Base-by-base conservation (phyloP, 208 protist species). In the Kentomonas sorsogonicus region DNA sequence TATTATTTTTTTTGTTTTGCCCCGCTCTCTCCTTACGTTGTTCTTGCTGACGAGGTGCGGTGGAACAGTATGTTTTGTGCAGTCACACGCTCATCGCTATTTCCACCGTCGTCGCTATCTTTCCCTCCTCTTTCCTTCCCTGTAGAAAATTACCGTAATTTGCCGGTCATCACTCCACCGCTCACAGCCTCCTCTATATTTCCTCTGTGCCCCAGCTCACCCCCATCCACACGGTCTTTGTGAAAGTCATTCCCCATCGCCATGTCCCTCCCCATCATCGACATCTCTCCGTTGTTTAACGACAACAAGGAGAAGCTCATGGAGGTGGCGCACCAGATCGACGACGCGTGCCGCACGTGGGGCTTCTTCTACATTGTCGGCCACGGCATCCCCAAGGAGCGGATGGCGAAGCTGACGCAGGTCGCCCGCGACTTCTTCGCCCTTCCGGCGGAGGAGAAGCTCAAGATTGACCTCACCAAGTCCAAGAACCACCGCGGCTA, bases 291-390 rank as follows among this genome's bases (percentile, higher is more conserved):
- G n/a, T 60, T 89, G 31, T 77, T 74, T 55, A 25, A 67, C 27
- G 63, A n/a, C 53, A 62, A 74, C 51, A 66, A 78, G 51, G 60
- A 45, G 0, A 64, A 59, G 40, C 41, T 76, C 29, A 39, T 69
- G 51, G 23, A 61, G 20, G 82, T 86, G 39, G 82, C 82, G 2
- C 62, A 69, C 59, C 62, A 67, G 43, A 79, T 93, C 52, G 78
- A 86, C 33, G 55, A 83, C 22, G 79, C 82, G 6, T 93, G 82
- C 60, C 76, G 75, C 55, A 77, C 53, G 1, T 88, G 70, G 77
- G 86, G 86, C 40, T 93, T 93, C 65, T 90, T 93, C 65, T 90
- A 90, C 74, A 81, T 93, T 52, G 68, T 68, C 36, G 76, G 79
- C 25, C 76, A 93, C 66, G 36, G 68, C 44, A 83, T 93, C 44